Conservation (phyloP, 2,329 filamentous ascomycete genomes). For the Colletotrichum abscissum region DNA sequence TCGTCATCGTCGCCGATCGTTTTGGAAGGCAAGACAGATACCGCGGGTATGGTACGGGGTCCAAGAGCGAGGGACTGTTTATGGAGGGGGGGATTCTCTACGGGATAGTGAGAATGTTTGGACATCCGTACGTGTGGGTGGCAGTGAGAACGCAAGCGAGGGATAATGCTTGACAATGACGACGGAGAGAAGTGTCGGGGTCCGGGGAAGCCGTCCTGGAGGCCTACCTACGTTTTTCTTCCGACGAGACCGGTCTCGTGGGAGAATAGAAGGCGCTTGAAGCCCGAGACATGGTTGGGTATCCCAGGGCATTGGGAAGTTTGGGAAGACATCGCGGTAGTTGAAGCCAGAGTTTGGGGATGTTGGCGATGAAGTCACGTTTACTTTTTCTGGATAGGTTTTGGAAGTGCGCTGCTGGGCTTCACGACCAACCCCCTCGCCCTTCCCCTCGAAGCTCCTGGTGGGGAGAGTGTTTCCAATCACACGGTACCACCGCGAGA, state of each 20-base stretch:
- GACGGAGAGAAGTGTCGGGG: not conserved
- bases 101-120: constrained; percentile 1
- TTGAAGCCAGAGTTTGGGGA: not conserved
- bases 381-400: not conserved
- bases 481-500: not conserved
- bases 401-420: not conserved
- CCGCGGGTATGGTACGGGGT: not conserved
- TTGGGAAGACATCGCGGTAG: not conserved
- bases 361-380: not conserved
- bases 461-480: not conserved
- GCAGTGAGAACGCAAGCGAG: not conserved
- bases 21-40: not conserved
- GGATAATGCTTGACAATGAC: constrained; percentile 25
- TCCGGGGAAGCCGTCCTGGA: not conserved
- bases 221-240: not conserved
- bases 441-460: not conserved
- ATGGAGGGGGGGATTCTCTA: not conserved
- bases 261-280: not conserved
- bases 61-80: not conserved
- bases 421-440: not conserved
- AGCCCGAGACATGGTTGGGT: not conserved
- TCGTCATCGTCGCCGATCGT: not conserved
- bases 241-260: too few relatives aligned
- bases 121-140: not conserved
- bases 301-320: not conserved